Conservation (phyloP, 148 eudicot species). For the Euryodendron excelsum region DNA sequence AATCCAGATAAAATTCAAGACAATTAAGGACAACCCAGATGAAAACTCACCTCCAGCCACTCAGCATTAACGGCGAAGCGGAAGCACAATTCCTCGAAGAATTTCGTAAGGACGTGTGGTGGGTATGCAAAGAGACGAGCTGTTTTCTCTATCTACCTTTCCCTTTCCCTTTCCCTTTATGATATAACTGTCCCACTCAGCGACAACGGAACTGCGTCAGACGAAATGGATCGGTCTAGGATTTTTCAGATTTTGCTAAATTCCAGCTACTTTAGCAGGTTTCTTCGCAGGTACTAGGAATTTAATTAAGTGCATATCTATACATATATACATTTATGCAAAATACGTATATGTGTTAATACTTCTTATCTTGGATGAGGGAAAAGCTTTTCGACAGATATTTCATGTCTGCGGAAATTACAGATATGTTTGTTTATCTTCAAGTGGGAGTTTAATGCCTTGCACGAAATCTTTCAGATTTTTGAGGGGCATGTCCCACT, state of each 20-base stretch:
- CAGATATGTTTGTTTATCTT: no score
- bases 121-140: neutral
- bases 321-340: no score
- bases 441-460: no score
- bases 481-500: no score
- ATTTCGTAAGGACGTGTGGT: neutral
- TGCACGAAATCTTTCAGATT: no score
- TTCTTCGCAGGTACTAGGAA: neutral
- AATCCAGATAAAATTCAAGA: constrained; percentile 13
- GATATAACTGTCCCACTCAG: neutral
- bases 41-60: constrained; percentile 7
- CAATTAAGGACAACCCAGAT: constrained; percentile 24
- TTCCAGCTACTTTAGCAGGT: neutral
- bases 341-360: no score
- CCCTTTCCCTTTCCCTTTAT: no score
- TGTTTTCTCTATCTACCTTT: neutral
- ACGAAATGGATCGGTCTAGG: neutral
- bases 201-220: neutral
- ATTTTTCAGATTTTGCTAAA: neutral
- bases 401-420: no score
- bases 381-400: no score
- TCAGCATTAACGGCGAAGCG: neutral
- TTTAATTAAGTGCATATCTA: no score
- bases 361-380: no score
- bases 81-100: neutral